A percentile compares a stretch with the other conserved stretches of the same genome.
phyloP scores from a whole-genome alignment of 768 basidiomycete genomes.

The Mycena venus region DNA sequence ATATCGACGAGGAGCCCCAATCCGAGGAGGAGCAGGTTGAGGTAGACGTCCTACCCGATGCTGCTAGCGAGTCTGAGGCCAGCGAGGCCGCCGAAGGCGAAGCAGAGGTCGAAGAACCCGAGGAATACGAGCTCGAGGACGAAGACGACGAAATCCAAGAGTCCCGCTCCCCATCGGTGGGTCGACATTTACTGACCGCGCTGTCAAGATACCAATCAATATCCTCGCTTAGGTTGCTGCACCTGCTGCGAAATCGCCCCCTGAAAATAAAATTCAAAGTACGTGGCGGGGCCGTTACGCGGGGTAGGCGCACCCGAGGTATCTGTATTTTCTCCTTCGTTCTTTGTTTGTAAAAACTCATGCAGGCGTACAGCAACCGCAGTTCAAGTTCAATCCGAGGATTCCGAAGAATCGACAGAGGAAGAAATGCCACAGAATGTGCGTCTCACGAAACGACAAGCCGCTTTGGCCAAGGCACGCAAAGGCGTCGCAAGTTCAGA shows the following conservation, averaged over 20 bases:
- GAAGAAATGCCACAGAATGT: constrained; percentile 33
- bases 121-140: constrained; percentile 36
- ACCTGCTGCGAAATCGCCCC: constrained; percentile 2
- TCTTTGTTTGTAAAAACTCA: too few species aligned
- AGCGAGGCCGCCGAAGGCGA: constrained; percentile 25
- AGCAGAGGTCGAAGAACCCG: constrained; percentile 27
- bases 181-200: background rate
- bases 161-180: constrained; percentile 31
- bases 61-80: constrained; percentile 27
- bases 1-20: constrained; percentile 23
- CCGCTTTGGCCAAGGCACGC: constrained; percentile 32
- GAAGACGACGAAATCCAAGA: constrained; percentile 34
- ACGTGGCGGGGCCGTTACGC: constrained; percentile 11
- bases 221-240: background rate
- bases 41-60: constrained; percentile 31
- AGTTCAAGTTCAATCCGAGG: constrained; percentile 25
- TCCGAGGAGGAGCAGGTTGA: constrained; percentile 28
- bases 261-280: constrained; percentile 34
- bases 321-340: background rate
- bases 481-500: constrained; percentile 22
- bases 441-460: constrained; percentile 34
- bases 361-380: background rate
- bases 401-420: constrained; percentile 20
- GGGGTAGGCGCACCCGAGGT: constrained; percentile 27
- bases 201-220: background rate